Base-by-base conservation (phyloP, 2,329 filamentous ascomycete genomes). In the Diaporthe eres region DNA sequence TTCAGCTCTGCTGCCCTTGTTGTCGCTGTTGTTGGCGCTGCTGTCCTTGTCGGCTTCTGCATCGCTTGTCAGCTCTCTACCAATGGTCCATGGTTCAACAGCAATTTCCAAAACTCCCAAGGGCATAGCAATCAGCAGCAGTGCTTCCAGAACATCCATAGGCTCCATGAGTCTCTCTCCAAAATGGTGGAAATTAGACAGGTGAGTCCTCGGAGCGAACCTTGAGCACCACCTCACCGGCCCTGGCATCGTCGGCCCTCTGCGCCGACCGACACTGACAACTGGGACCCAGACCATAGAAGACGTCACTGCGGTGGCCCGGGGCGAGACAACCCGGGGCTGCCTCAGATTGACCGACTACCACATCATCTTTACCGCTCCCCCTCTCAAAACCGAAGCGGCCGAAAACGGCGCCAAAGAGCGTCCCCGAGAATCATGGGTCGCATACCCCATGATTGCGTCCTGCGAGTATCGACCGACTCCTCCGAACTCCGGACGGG, bases 361-460 rank as follows among this genome's bases (percentile, higher is more conserved):
- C 82, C 92, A 94, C 83, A 86, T 90, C 77, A 85, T 90, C 73
- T 90, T 90, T 80, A 87, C 84, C 78, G 87, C 84, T 57, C 87
- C 85, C 57, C 82, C 81, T 67, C 85, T 82, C 63, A 74, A 77
- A 76, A 75, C 75, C 65, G 76, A 17, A 77, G 70, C 31, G 55
- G 78, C 44, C 75, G 76, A 5, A 28, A 39, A 65, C 28, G 57
- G 68, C 37, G 65, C 49, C 28, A 70, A 63, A 31, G 75, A 77
- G 61, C 83, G 82, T 47, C 78, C 82, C 60, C 85, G 92, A 82
- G 94, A 98, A 84, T 91, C 94, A 82, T 99, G 96, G 94, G 95
- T 98, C 74, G 96, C 97, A 22, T 99, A 96, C 84, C 96, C 96
- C 34, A 96, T 98, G 85, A 95, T 99, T 81, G 91, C 91, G 55